Evolutionary conservation across 208 protist species (phyloP).

Genomic region (Tritrichomonas foetus): DNA sequence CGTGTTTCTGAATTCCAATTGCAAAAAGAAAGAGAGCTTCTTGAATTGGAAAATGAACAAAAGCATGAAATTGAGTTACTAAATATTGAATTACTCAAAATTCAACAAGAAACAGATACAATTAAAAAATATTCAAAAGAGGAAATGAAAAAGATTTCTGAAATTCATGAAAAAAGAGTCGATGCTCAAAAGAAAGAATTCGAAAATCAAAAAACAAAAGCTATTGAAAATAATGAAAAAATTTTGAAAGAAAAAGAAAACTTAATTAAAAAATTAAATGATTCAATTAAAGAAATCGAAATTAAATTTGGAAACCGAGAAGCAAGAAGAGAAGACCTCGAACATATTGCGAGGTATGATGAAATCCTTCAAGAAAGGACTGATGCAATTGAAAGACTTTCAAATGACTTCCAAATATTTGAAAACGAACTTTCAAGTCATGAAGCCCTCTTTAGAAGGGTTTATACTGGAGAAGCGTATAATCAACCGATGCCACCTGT

Average conservation of each 20-base stretch:
- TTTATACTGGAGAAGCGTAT: no score
- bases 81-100: background rate
- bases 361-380: constrained; percentile 14
- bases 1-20: background rate
- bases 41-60: background rate
- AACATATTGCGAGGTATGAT: constrained; percentile 1
- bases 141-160: background rate
- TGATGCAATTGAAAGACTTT: background rate
- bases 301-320: background rate
- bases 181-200: background rate
- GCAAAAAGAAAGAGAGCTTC: background rate
- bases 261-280: background rate
- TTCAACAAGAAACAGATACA: background rate
- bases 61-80: background rate
- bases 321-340: background rate
- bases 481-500: no score
- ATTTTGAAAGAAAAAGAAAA: background rate
- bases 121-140: background rate
- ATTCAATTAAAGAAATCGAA: background rate
- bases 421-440: no score
- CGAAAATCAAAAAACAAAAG: background rate
- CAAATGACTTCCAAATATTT: background rate
- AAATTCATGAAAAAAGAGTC: background rate
- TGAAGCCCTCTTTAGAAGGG: no score
- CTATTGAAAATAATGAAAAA: background rate